phyloP scores from a whole-genome alignment of 371 early-diverging fungal genomes.

The Circinella umbellata region DNA sequence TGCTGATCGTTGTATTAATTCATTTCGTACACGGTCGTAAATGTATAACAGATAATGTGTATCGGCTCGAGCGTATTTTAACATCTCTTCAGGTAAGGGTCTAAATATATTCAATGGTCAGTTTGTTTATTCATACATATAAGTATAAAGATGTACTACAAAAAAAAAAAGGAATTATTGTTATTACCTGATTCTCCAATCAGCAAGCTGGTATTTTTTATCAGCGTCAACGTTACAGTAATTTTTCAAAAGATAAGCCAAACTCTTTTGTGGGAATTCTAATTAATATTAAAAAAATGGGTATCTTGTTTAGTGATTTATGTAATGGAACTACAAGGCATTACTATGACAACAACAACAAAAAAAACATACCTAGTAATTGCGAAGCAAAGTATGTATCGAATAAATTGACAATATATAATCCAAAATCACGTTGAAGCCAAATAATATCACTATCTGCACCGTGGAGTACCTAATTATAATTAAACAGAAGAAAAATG shows the following conservation, averaged over 20 bases:
- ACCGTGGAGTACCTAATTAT: conserved; percentile 83
- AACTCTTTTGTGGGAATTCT: conserved; percentile 73
- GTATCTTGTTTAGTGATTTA: not conserved
- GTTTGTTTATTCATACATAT: no score
- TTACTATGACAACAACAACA: not conserved
- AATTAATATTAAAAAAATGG: not conserved
- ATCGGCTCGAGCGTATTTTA: conserved; percentile 92
- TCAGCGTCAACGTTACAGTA: conserved; percentile 87
- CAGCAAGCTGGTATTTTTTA: conserved; percentile 95
- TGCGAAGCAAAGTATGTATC: conserved; percentile 96
- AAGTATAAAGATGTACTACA: no score
- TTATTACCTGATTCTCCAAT: conserved; percentile 90
- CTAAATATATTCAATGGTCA: conserved; percentile 38
- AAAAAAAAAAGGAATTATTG: not conserved
- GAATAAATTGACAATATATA: conserved; percentile 95
- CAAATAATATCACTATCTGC: conserved; percentile 96
- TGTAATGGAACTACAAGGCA: not conserved
- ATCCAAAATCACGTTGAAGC: conserved; percentile 97
- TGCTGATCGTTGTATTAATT: conserved; percentile 65
- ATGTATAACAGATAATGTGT: conserved; percentile 96
- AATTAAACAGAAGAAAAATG: not conserved
- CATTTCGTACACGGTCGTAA: conserved; percentile 90
- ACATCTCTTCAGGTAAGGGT: conserved; percentile 91
- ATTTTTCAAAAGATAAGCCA: conserved; percentile 81
- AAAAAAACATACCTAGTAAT: conserved; percentile 57